Conservation (phyloP, 139 green algal genomes). For the Micractinium sp. region DNA sequence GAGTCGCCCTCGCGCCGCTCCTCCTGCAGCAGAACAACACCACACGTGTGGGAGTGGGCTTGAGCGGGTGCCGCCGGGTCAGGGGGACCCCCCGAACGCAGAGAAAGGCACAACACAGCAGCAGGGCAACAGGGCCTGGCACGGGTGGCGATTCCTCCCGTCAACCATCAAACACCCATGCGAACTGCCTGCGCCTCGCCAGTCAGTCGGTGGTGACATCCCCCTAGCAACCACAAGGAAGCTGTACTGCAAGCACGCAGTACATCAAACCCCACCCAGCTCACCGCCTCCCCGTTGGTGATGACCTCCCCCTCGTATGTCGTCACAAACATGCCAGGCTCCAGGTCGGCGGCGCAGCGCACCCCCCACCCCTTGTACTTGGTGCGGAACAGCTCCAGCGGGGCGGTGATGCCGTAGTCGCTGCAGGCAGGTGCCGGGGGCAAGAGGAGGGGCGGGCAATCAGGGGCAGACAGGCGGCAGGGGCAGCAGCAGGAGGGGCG, state of each 20-base stretch:
- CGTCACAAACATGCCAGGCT: conserved; percentile 60
- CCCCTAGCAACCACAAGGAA: too few species aligned
- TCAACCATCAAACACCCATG: too few species aligned
- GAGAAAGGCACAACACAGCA: neutral
- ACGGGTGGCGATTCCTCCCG: too few species aligned
- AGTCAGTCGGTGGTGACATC: too few species aligned
- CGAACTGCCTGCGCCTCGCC: too few species aligned
- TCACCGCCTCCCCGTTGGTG: conserved; percentile 55
- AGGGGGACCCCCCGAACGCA: too few species aligned
- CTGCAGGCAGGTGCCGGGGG: neutral
- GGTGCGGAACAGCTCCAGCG: conserved; percentile 75
- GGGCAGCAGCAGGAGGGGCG: neutral
- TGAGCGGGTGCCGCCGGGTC: too few species aligned
- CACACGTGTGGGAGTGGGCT: neutral
- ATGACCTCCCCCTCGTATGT: conserved; percentile 65
- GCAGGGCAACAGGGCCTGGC: too few species aligned
- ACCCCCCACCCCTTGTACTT: conserved; percentile 67
- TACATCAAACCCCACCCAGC: neutral
- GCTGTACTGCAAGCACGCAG: too few species aligned
- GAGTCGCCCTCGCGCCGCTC: conserved; percentile 33
- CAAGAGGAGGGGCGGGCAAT: neutral
- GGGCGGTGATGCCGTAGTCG: conserved; percentile 50
- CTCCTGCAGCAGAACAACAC: neutral
- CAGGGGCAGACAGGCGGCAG: too few species aligned
- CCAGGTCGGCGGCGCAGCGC: conserved; percentile 58